Base-by-base conservation (phyloP, 2,329 filamentous ascomycete genomes). In the Pseudogymnoascus sp. region DNA sequence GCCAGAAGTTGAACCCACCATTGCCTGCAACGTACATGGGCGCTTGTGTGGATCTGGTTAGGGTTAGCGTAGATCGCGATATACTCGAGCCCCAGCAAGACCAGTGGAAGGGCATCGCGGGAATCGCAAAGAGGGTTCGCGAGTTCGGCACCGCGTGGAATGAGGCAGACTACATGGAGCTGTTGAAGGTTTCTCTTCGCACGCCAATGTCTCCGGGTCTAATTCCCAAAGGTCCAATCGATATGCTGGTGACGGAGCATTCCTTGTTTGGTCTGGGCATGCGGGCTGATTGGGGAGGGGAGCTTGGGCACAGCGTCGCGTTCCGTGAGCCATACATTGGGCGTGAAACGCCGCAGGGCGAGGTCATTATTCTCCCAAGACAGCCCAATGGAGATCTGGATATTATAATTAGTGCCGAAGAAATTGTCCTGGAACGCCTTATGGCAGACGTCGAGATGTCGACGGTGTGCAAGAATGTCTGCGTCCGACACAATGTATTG, bases 11-110 rank as follows among this genome's bases (percentile, higher is more conserved):
- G 17, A 39, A 5, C 17, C 57, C 57, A 1, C 57, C 31, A 7
- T 59, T 39, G 36, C 57, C 57, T n/a, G 11, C 24, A 5, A 17
- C 17, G 7, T 59, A 15, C 57, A 26, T 59, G 8, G 33, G 33
- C 31, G 36, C 57, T 59, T 59, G 57, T 59, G 57, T 59, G 10
- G 57, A 59, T 6, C 57, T 59, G 4, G 33, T 59, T 29, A 24
- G 11, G 31, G 57, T 39, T 13, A 10, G 57, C 31, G 24, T 26
- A 15, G 24, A 36, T 36, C 33, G 33, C 57, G 31, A 39, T 15
- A 10, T 39, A 15, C 26, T 50, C n/a, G 26, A 31, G 44, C 44
- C 44, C 26, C 57, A 59, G 24, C 31, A 39, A 29, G 57, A 36
- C 31, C 57, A 37, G 17, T 50, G 44, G 44, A 50, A 31, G 44